phyloP scores from a whole-genome alignment of 2,329 filamentous ascomycete genomes.

The Pestalotiopsis sp. region DNA sequence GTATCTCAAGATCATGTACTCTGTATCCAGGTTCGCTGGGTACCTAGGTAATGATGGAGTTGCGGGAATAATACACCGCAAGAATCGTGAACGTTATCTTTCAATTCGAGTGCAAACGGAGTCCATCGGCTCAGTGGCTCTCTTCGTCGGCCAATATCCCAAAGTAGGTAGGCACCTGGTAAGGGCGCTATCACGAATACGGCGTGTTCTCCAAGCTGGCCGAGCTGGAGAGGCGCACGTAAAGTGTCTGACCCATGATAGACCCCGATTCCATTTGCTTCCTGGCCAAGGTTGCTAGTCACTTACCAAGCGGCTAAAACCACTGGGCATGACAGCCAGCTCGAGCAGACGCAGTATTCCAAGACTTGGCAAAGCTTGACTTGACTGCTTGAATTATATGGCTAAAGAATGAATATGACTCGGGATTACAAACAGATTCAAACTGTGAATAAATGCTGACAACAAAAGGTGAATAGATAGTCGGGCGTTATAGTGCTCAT shows the following conservation, averaged over 20 bases:
- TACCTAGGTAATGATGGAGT: not conserved
- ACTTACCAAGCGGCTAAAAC: not conserved
- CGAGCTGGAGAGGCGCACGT: not conserved
- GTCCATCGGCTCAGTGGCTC: not conserved
- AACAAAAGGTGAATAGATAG: not conserved
- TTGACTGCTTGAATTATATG: not conserved
- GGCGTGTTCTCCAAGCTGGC: not conserved
- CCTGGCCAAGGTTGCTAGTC: not conserved
- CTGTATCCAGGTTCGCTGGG: too few relatives aligned
- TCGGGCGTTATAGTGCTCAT: not conserved
- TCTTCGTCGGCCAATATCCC: not conserved
- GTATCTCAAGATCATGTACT: too few relatives aligned
- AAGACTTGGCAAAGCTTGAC: constrained; percentile 8
- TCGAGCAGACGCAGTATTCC: not conserved
- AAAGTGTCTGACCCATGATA: not conserved
- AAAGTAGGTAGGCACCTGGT: not conserved
- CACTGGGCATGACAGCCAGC: not conserved
- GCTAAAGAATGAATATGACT: too few relatives aligned
- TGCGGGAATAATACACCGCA: not conserved
- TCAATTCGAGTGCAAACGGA: not conserved
- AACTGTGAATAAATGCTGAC: too few relatives aligned
- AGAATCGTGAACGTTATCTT: not conserved
- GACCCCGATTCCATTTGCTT: not conserved
- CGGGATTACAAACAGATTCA: too few relatives aligned
- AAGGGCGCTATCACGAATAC: not conserved